A percentile compares a stretch with the other conserved stretches of the same genome.
phyloP scores from a whole-genome alignment of 768 basidiomycete genomes.

The Boletus sp. region DNA sequence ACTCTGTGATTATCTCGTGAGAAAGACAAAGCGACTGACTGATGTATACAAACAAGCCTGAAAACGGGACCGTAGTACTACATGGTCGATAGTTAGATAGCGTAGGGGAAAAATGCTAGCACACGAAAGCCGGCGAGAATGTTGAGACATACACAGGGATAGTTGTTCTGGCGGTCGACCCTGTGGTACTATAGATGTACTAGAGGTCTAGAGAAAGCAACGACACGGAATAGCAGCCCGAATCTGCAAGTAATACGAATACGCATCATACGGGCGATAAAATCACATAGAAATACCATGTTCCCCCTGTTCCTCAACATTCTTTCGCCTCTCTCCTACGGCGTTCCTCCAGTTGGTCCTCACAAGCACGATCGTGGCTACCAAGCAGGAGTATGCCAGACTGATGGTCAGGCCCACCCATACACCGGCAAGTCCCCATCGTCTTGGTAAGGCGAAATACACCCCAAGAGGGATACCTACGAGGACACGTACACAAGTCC shows the following conservation, averaged over 20 bases:
- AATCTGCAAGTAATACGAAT: background rate
- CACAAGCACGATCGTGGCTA: conserved; percentile 20
- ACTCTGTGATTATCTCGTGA: no score
- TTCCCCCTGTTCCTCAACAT: background rate
- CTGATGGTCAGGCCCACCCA: conserved; percentile 25
- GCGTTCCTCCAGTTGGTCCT: conserved; percentile 18
- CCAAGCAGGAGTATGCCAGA: conserved; percentile 19
- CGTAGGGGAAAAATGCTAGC: no score
- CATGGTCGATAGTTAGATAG: no score
- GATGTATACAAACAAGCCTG: no score
- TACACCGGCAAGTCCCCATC: conserved; percentile 27
- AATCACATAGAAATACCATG: background rate
- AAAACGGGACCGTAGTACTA: no score
- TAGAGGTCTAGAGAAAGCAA: no score
- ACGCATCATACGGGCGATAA: no score
- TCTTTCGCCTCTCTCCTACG: background rate
- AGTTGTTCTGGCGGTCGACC: no score
- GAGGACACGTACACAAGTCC: background rate
- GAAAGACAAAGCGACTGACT: no score
- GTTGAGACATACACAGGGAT: no score
- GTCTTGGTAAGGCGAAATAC: conserved; percentile 18
- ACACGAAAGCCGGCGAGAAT: no score
- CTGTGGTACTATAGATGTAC: no score
- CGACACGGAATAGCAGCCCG: background rate
- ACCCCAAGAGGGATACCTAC: conserved; percentile 35